Evolutionary conservation across 306 rosid genomes (phyloP).

Genomic region (Macrotyloma uniflorum): DNA sequence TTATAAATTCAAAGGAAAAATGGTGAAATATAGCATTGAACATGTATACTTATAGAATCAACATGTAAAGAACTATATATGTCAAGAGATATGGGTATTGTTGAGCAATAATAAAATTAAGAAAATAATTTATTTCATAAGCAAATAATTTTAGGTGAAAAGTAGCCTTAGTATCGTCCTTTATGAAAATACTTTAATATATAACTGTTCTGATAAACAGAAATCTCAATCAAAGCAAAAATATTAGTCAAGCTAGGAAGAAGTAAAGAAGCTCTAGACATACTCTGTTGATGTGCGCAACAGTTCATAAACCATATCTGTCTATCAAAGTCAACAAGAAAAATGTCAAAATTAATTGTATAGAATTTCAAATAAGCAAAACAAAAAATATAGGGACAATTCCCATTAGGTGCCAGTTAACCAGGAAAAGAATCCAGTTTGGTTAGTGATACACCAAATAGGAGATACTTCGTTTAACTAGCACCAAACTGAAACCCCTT

Average conservation of each 20-base stretch:
- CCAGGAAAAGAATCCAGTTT: background rate
- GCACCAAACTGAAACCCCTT: slow-evolving; percentile 7
- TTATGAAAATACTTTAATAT: slow-evolving; percentile 15
- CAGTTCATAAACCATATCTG: slow-evolving; percentile 97
- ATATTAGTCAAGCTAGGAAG: background rate
- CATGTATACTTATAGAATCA: background rate
- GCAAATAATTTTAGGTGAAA: slow-evolving; percentile 13
- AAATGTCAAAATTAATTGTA: slow-evolving; percentile 37
- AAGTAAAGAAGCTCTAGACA: slow-evolving; percentile 38
- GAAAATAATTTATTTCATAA: too few relatives aligned
- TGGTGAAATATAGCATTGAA: background rate
- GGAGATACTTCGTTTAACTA: background rate
- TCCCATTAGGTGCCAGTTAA: slow-evolving; percentile 23
- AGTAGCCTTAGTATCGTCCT: slow-evolving; percentile 7
- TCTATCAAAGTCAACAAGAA: slow-evolving; percentile 59
- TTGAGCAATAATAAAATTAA: slow-evolving; percentile 10
- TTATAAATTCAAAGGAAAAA: slow-evolving; percentile 4
- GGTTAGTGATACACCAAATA: slow-evolving; percentile 14
- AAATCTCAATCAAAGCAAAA: slow-evolving; percentile 17
- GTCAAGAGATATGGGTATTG: background rate
- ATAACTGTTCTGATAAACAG: slow-evolving; percentile 5
- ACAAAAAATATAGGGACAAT: background rate
- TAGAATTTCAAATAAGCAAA: slow-evolving; percentile 28
- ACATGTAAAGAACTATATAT: background rate
- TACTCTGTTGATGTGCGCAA: slow-evolving; percentile 97